Evolutionary conservation across 1,284 basidiomycete species (phyloP).

Genomic region (Ganoderma meredithae): DNA sequence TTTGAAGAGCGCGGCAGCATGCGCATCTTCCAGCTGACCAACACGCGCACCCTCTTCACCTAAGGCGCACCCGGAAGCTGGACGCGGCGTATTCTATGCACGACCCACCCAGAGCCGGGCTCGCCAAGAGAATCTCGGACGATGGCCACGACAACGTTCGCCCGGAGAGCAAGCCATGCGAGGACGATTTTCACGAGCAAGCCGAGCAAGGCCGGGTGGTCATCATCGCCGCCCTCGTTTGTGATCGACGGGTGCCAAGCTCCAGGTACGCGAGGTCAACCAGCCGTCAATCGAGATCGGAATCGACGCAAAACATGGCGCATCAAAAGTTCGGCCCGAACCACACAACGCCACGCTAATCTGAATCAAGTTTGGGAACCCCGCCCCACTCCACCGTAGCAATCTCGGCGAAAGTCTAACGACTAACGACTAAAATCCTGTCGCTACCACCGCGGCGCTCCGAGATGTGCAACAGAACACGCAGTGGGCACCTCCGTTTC

Average conservation of each 20-base stretch:
- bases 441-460: neutral
- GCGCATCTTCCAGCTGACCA: neutral
- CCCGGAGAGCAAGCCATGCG: neutral
- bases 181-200: conserved; percentile 12
- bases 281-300: neutral
- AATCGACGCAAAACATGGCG: neutral
- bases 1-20: neutral
- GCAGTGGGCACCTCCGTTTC: neutral
- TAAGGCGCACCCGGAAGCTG: no score
- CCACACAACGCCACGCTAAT: neutral
- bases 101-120: no score
- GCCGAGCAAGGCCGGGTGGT: conserved; percentile 9
- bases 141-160: neutral
- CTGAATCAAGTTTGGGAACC: neutral
- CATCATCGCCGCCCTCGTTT: neutral
- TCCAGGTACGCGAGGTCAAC: neutral
- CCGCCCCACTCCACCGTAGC: neutral
- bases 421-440: neutral
- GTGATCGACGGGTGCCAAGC: neutral
- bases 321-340: conserved; percentile 1
- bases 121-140: neutral
- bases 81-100: no score
- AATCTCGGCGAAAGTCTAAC: conserved; percentile 4
- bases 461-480: neutral
- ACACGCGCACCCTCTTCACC: neutral